These are phyloP conservation scores for Chytriomyces sp. DNA, from an alignment of 192 early-diverging fungal genomes.

Conservation along the genomic window DNA sequence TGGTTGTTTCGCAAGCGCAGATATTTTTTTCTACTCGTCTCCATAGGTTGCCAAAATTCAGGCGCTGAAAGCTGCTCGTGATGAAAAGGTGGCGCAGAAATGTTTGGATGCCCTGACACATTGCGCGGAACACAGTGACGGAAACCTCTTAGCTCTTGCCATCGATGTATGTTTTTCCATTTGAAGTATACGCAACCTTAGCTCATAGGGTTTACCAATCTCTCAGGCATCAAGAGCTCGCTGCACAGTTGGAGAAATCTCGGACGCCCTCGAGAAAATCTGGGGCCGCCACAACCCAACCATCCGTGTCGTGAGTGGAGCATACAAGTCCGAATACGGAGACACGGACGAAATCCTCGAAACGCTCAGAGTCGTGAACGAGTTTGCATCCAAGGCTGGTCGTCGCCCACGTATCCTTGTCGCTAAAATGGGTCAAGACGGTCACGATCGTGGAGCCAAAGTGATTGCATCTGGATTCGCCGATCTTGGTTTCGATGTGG, in stretches of 20 bases:
- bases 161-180: conserved; percentile 57
- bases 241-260: conserved; percentile 88
- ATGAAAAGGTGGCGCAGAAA: conserved; percentile 52
- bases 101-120: conserved; percentile 71
- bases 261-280: conserved; percentile 76
- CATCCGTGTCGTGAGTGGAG: conserved; percentile 81
- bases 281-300: conserved; percentile 84
- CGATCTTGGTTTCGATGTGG: conserved; percentile 90
- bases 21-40: conserved; percentile 10
- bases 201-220: background rate
- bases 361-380: conserved; percentile 67
- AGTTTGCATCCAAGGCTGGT: conserved; percentile 74
- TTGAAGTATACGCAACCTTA: background rate
- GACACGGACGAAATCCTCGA: conserved; percentile 66
- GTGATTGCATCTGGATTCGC: conserved; percentile 90
- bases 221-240: conserved; percentile 71
- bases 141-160: conserved; percentile 76
- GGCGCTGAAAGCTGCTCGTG: conserved; percentile 58
- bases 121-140: conserved; percentile 65
- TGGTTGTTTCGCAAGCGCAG: conserved; percentile 1
- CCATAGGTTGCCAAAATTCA: conserved; percentile 69
- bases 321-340: conserved; percentile 84
- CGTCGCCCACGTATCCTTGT: conserved; percentile 88
- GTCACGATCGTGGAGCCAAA: conserved; percentile 92
- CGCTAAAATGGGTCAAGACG: conserved; percentile 94